Evolutionary conservation across 768 basidiomycete genomes (phyloP), one percentile per base, ranked within the genome.

Genomic region (Podaxis sp.): DNA sequence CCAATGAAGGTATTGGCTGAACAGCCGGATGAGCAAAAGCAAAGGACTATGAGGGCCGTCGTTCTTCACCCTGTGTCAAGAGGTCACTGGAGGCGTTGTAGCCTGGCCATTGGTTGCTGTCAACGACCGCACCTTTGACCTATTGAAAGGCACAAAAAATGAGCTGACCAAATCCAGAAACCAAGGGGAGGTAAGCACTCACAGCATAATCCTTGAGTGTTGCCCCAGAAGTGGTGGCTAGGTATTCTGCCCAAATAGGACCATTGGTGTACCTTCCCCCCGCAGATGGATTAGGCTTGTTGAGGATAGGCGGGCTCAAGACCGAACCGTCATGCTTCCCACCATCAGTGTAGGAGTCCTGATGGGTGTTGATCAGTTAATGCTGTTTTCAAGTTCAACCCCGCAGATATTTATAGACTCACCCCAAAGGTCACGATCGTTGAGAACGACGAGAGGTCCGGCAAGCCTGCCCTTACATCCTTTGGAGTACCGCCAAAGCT

Each of bases 391-490:
- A n/a, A 25, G 51, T 16, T 35, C 32, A 35, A 32, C 14, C 44
- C 28, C 46, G 44, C 13, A 51, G 10, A 42, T 40, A 38, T 37
- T 23, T 25, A 46, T 35, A 16, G 50, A 38, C 74, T 48, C 64
- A 81, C 82, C 21, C 82, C 80, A 59, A 84, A 84, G 1, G 81
- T 74, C 1, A 85, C 82, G 40, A 84, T 77, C 4, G 79, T 84
- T n/a, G 36, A 40, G 32, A 59, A 51, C 23, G 57, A 37, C 16
- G 50, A 51, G n/a, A 59, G 50, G n/a, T 37, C 13, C 3, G 57
- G 57, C 35, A 59, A 59, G 0, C 82, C 82, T 0, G 73, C 76
- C 47, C 80, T 84, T 42, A 82, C 75, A 62, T 83, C 78, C 5
- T 75, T 72, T 10, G 67, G 67, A 4, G 63, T 68, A 11, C 79